Evolutionary conservation across 768 basidiomycete genomes (phyloP).

Genomic region (Pleurotus salmoneostramineus): DNA sequence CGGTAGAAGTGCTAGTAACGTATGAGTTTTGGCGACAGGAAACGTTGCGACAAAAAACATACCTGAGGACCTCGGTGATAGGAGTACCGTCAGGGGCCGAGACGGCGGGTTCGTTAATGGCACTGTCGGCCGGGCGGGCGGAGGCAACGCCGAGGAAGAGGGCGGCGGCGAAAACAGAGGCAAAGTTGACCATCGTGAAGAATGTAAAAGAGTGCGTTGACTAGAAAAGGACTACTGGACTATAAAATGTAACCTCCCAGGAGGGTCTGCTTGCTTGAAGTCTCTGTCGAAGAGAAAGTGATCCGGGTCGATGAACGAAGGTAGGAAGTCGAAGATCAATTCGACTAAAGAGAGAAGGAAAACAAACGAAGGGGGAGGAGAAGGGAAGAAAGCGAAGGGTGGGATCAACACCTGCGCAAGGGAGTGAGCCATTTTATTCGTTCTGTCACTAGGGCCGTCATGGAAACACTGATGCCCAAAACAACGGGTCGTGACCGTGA

Average conservation of each 20-base stretch:
- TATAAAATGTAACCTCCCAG: slow-evolving; percentile 51
- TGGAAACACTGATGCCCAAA: slow-evolving; percentile 11
- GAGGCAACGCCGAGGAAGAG: slow-evolving; percentile 48
- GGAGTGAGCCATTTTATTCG: slow-evolving; percentile 11
- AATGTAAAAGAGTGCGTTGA: slow-evolving; percentile 32
- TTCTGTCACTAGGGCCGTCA: slow-evolving; percentile 3
- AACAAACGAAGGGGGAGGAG: slow-evolving; percentile 35
- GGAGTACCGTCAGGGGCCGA: slow-evolving; percentile 44
- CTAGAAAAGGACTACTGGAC: slow-evolving; percentile 25
- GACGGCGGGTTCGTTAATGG: slow-evolving; percentile 33
- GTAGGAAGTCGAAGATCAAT: slow-evolving; percentile 61
- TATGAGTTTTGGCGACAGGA: neutral
- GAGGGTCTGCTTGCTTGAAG: slow-evolving; percentile 45
- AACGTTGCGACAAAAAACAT: slow-evolving; percentile 15
- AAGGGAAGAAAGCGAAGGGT: slow-evolving; percentile 25
- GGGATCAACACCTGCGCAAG: slow-evolving; percentile 14
- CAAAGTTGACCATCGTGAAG: slow-evolving; percentile 58
- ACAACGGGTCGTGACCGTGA: neutral
- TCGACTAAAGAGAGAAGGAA: slow-evolving; percentile 46
- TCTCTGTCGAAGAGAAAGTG: slow-evolving; percentile 72
- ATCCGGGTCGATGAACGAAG: slow-evolving; percentile 54
- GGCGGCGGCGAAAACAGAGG: slow-evolving; percentile 49
- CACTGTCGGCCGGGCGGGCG: slow-evolving; percentile 38
- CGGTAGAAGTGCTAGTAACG: slow-evolving; percentile 6
- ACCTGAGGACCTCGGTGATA: slow-evolving; percentile 30